phyloP scores from a whole-genome alignment of 176 grass and related monocot genomes.

The Carex pumila region DNA sequence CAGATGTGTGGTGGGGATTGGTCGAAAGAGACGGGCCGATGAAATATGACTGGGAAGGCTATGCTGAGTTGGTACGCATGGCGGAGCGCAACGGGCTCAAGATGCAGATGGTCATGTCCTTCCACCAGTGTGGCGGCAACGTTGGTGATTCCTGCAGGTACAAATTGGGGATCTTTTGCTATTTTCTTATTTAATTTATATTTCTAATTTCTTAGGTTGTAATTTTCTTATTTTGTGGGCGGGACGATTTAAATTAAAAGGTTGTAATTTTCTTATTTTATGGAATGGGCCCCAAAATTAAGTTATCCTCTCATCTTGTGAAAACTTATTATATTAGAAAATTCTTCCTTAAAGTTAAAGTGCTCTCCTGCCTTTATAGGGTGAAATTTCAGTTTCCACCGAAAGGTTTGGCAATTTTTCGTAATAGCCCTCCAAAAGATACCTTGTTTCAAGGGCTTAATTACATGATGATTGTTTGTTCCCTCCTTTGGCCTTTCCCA shows the following conservation, averaged over 20 bases:
- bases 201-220: too few relatives aligned
- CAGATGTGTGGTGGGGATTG: constrained; percentile 94
- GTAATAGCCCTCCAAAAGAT: neutral
- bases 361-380: neutral
- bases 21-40: constrained; percentile 66
- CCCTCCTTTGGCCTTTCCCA: neutral
- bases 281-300: neutral
- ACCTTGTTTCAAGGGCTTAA: neutral
- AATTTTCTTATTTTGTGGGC: too few relatives aligned
- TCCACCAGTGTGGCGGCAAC: constrained; percentile 54
- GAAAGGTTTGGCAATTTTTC: neutral
- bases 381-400: neutral
- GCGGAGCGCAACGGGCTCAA: constrained; percentile 63
- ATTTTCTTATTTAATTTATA: neutral
- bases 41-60: constrained; percentile 76
- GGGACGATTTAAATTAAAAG: too few relatives aligned
- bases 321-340: neutral
- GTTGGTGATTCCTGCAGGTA: constrained; percentile 81
- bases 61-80: constrained; percentile 79
- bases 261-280: neutral
- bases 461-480: neutral
- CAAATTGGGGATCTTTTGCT: neutral
- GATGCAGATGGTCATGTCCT: constrained; percentile 92
- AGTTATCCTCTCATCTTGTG: neutral
- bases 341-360: neutral